A percentile compares a stretch with the other conserved stretches of the same genome.
Conservation (phyloP, 2,329 filamentous ascomycete genomes). For the Leptographium galeiforme region DNA sequence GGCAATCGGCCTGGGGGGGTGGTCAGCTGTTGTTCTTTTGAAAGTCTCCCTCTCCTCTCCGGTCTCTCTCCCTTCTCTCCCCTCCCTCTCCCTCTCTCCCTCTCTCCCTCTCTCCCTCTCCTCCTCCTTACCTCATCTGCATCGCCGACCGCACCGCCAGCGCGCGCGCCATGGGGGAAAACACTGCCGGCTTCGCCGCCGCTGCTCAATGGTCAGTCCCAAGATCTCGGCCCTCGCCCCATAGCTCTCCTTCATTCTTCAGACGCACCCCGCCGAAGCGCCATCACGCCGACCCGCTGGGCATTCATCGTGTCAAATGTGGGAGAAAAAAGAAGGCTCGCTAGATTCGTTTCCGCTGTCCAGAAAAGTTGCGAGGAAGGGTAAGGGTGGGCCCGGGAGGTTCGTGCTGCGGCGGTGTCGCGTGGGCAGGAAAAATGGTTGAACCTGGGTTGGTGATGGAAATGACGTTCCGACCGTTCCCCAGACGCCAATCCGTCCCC, state of each 20-base stretch:
- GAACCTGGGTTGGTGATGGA: neutral
- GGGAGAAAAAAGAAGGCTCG: no score
- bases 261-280: constrained; percentile 42
- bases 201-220: constrained; percentile 8
- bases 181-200: constrained; percentile 31
- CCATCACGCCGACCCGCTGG: constrained; percentile 43
- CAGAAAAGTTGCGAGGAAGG: no score
- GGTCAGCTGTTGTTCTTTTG: no score
- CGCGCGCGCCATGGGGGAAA: constrained; percentile 34
- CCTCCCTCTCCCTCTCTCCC: no score
- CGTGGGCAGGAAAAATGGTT: neutral
- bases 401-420: constrained; percentile 3
- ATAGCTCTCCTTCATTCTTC: neutral
- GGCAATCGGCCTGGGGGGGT: constrained; percentile 30
- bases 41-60: no score
- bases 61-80: no score
- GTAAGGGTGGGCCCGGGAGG: constrained; percentile 2
- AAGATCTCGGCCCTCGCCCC: neutral
- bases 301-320: constrained; percentile 33
- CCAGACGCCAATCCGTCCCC: neutral
- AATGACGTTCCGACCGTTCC: no score
- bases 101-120: no score
- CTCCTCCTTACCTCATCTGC: constrained; percentile 11
- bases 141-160: constrained; percentile 28
- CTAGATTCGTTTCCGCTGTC: no score